Evolutionary conservation across 352 stramenopile species (phyloP), one percentile per base, ranked within the genome.

Genomic region (Pythium aristosporum): DNA sequence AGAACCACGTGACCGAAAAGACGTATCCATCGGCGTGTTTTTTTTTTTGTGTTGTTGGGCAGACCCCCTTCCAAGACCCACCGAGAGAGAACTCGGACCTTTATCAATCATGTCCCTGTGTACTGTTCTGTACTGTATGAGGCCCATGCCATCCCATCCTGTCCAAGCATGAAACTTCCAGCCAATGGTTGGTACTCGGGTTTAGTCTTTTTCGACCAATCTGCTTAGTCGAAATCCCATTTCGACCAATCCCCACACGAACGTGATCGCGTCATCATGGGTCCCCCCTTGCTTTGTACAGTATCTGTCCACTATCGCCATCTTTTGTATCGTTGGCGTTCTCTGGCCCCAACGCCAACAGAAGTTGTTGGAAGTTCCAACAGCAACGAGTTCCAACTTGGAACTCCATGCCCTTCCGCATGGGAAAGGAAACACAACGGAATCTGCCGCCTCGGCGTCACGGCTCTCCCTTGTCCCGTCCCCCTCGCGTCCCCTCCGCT

Each of bases 261-360:
- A 15, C 9, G 18, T 25, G 61, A 62, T 57, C 21, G 34, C 61
- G 37, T 61, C 52, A 67, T 67, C 52, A 64, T 44, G 36, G 47
- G 46, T 57, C 28, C 57, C 34, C 39, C 44, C 23, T 43, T 30
- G 8, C 20, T 30, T 30, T 30, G 25, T 30, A 30, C 25, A 30
- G 3, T 5, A 25, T 23, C 36, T 41, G 36, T 12, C 36, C 13
- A 13, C 34, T 39, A 10, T 43, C 12, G 57, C 57, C 57, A 65
- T 57, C 57, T 57, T 65, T 57, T 65, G 46, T 65, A 34, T 57
- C 49, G 57, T 65, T 65, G 57, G 57, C 23, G 34, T 8, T 12
- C 34, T 41, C 6, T 21, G 25, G 9, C 13, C 25, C 37, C 36
- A 49, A 59, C 16, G 23, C 34, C 56, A 52, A 48, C 44, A 28